Conservation (phyloP, 1,139 yeast species). For the Pichia cactophila region DNA sequence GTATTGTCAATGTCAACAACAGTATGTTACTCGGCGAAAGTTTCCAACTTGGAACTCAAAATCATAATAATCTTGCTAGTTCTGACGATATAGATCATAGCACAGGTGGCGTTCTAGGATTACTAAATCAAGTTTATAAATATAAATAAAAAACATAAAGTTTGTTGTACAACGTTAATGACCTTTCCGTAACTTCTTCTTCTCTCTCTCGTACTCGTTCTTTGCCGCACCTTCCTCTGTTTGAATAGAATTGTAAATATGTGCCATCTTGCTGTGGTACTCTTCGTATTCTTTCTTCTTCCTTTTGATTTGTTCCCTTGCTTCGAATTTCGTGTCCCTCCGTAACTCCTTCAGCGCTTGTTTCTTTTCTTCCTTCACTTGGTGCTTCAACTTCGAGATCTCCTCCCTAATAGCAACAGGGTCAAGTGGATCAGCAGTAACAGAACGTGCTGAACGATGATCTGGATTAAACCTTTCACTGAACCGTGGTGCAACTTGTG, state of each 20-base stretch:
- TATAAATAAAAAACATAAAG: conserved; percentile 33
- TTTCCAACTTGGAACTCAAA: conserved; percentile 17
- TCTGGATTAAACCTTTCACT: conserved; percentile 96
- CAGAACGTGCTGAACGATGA: conserved; percentile 40
- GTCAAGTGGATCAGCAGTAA: conserved; percentile 51
- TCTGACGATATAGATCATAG: conserved; percentile 25
- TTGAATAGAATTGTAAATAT: conserved; percentile 74
- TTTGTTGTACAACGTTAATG: conserved; percentile 8
- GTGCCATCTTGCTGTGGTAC: conserved; percentile 86
- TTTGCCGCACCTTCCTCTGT: conserved; percentile 93
- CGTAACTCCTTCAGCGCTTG: conserved; percentile 83
- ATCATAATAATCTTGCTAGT: conserved; percentile 5
- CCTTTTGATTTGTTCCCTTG: conserved; percentile 75
- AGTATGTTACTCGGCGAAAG: conserved; percentile 28
- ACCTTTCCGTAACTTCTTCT: conserved; percentile 49
- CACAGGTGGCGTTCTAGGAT: conserved; percentile 61
- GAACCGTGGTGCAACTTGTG: conserved; percentile 81
- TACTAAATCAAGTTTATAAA: conserved; percentile 76
- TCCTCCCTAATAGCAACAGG: conserved; percentile 77
- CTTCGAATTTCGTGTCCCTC: conserved; percentile 78
- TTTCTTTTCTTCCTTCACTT: conserved; percentile 87
- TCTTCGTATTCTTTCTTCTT: conserved; percentile 68
- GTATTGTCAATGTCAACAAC: conserved; percentile 20
- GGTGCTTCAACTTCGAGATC: conserved; percentile 69
- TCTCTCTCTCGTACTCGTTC: conserved; percentile 84